A percentile compares a stretch with the other conserved stretches of the same genome.
Evolutionary conservation across 805 yeast genomes (phyloP).

Genomic region (Trichomonascus vanleenenianus): DNA sequence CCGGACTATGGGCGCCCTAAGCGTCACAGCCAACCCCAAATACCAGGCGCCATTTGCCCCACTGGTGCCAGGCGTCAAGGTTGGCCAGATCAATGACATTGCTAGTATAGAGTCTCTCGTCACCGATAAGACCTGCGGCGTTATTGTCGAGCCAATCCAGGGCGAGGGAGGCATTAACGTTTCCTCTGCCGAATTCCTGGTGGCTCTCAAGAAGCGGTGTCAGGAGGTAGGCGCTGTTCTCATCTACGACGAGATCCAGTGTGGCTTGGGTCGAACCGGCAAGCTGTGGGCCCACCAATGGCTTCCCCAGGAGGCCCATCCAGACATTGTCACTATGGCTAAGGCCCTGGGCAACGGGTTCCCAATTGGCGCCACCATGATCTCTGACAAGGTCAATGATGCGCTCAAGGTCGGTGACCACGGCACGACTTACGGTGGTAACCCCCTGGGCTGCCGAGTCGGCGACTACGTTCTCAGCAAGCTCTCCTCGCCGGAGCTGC

Average conservation of each 20-base stretch:
- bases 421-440: conserved; percentile 97
- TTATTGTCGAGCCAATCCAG: conserved; percentile 93
- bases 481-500: conserved; percentile 53
- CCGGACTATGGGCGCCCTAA: conserved; percentile 85
- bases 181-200: conserved; percentile 54
- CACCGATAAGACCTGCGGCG: conserved; percentile 70
- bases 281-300: conserved; percentile 85
- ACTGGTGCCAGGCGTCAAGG: conserved; percentile 78
- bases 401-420: conserved; percentile 85
- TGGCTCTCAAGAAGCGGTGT: conserved; percentile 60
- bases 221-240: conserved; percentile 60
- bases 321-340: conserved; percentile 90
- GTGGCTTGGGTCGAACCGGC: conserved; percentile 93
- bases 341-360: conserved; percentile 95
- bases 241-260: conserved; percentile 93
- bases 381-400: conserved; percentile 68
- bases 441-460: conserved; percentile 82
- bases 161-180: conserved; percentile 95
- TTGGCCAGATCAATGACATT: conserved; percentile 56
- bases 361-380: conserved; percentile 92
- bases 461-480: conserved; percentile 68
- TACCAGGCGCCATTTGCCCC: conserved; percentile 91
- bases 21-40: conserved; percentile 88
- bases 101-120: conserved; percentile 50
- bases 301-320: conserved; percentile 61